Percentiles rank a stretch among this genome's conserved stretches.
Conservation (phyloP, 73 alveolate genomes). For the Effrenium voratum region DNA sequence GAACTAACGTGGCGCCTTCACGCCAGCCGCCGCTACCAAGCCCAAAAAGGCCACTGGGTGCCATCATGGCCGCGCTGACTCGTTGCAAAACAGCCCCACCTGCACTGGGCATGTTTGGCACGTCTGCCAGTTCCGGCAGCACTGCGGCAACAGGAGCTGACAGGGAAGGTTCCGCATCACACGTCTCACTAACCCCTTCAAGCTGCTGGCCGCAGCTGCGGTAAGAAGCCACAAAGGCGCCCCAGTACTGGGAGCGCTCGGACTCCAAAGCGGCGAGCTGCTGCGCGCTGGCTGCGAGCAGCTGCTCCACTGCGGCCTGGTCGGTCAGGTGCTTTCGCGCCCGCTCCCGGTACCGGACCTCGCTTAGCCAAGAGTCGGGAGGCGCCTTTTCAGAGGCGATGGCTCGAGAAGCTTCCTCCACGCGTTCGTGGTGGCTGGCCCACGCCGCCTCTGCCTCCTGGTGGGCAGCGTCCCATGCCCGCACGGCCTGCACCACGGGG, state of each 20-base stretch:
- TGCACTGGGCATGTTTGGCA: constrained; percentile 63
- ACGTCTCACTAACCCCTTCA: no score
- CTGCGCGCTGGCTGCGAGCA: constrained; percentile 20
- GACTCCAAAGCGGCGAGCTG: constrained; percentile 42
- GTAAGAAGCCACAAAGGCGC: constrained; percentile 34
- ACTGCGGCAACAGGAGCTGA: no score
- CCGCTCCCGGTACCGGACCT: constrained; percentile 76
- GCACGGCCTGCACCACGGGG: constrained; percentile 42
- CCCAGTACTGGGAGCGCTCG: constrained; percentile 64
- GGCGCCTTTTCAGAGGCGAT: constrained; percentile 61
- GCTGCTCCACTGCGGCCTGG: constrained; percentile 29
- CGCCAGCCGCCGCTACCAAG: constrained; percentile 67
- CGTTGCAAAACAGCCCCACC: constrained; percentile 79
- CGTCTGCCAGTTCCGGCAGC: no score
- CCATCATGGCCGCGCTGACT: constrained; percentile 65
- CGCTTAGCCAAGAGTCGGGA: constrained; percentile 83
- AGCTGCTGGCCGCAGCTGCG: constrained; percentile 36
- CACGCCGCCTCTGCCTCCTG: constrained; percentile 60
- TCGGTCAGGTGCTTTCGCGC: constrained; percentile 71
- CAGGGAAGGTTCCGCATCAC: no score
- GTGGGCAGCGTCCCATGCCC: constrained; percentile 53
- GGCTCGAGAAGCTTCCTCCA: constrained; percentile 65
- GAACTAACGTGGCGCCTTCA: constrained; percentile 76
- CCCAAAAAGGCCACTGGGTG: constrained; percentile 80
- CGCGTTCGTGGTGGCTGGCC: constrained; percentile 59